Conservation (phyloP, 352 stramenopile genomes). For the Globisporangium iwayamae region DNA sequence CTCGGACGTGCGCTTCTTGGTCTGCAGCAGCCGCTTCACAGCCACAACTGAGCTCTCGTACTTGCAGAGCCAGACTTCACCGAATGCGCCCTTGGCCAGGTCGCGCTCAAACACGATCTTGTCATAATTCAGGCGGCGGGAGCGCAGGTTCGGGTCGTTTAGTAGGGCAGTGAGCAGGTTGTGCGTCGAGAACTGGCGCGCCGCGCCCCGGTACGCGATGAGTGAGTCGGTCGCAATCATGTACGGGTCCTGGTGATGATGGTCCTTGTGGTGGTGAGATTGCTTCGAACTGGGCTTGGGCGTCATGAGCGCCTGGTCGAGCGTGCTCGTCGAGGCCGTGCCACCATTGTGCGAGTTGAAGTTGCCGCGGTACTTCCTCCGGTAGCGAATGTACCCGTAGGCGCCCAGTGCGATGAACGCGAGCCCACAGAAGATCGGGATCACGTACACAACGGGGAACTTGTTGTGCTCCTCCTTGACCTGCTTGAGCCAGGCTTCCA, state of each 20-base stretch:
- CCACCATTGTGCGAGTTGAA: conserved; percentile 15
- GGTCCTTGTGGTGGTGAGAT: no score
- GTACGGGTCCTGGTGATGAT: conserved; percentile 10
- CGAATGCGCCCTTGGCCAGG: conserved; percentile 43
- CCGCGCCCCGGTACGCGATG: conserved; percentile 12
- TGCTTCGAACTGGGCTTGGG: conserved; percentile 9
- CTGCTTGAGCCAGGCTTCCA: conserved; percentile 24
- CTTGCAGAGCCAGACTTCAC: conserved; percentile 49
- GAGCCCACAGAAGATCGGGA: conserved; percentile 7
- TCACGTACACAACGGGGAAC: conserved; percentile 1
- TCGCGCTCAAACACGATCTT: conserved; percentile 35
- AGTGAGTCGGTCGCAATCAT: conserved; percentile 17
- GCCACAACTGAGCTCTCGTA: conserved; percentile 37
- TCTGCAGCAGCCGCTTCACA: conserved; percentile 47
- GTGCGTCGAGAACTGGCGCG: conserved; percentile 12
- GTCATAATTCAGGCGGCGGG: conserved; percentile 35
- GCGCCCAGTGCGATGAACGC: neutral
- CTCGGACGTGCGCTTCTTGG: conserved; percentile 25
- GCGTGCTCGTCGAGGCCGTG: neutral
- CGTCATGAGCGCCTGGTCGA: conserved; percentile 13
- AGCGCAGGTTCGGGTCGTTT: conserved; percentile 30
- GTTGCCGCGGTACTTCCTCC: conserved; percentile 10
- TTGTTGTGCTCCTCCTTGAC: neutral
- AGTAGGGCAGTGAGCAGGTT: conserved; percentile 21
- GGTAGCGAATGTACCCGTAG: conserved; percentile 4